Base-by-base conservation (phyloP, 768 basidiomycete genomes). In the Russula lepida region DNA sequence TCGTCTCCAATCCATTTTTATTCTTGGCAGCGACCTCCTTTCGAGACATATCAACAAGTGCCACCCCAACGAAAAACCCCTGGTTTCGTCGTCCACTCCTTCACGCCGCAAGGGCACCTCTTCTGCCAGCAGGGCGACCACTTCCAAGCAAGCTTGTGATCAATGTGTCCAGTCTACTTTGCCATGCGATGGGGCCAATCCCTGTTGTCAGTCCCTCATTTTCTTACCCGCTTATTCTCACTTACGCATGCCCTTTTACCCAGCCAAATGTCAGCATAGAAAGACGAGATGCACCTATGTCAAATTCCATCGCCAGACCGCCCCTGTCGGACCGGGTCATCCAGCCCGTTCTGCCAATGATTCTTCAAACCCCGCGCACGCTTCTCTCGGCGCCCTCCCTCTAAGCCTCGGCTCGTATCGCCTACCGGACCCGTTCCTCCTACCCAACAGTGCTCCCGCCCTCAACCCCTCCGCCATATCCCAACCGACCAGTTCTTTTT, bases 41-140 rank as follows among this genome's bases (percentile, higher is more conserved):
- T 90, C 91, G 6, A 76, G 91, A 67, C 91, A 93, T 67, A 78
- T 92, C 64, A 92, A 92, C 73, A 93, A 93, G 68, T 93, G 91
- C 68, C 91, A 93, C 70, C 82, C 89, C 4, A 80, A 80, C 66
- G 88, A 91, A 76, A 89, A 88, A 67, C 75, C 78, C 5, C 74
- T 76, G 0, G 71, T 68, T 5, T 70, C 75, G 6, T 70, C 75
- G 6, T 76, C 73, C 12, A 67, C 73, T 4, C 73, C 77, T 2
- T 69, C 78, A 7, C 75, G 88, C n/a, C 75, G 87, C 61, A 88
- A 88, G 67, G 86, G 86, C 23, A 77, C 82, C 0, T 79, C 83
- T 0, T 81, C 84, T 1, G 81, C 85, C 0, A 83, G 87, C 4
- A 77, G 88, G 23, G 88, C 88, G 2, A 84, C 86, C 4, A 88